Evolutionary conservation across 2,329 filamentous ascomycete genomes (phyloP).

Genomic region (Calycina marina): DNA sequence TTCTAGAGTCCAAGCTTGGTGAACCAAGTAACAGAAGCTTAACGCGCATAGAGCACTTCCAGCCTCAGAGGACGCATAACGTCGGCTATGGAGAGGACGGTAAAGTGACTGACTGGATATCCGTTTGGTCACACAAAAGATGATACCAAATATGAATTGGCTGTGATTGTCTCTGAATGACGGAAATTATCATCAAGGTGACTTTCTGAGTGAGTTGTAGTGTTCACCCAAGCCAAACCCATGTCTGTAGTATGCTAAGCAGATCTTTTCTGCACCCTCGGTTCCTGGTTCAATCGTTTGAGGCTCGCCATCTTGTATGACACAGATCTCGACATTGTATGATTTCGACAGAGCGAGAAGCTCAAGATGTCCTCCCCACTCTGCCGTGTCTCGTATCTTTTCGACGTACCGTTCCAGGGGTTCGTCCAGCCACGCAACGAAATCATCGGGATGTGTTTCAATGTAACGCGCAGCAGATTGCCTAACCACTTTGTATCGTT

Average conservation of each 20-base stretch:
- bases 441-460: conserved; percentile 57
- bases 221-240: conserved; percentile 92
- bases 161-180: too few relatives aligned
- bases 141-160: too few relatives aligned
- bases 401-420: conserved; percentile 55
- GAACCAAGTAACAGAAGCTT: conserved; percentile 27
- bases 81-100: conserved; percentile 32
- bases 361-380: conserved; percentile 94
- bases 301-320: conserved; percentile 71
- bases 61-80: conserved; percentile 34
- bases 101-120: conserved; percentile 35
- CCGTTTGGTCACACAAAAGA: conserved; percentile 32
- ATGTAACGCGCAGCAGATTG: conserved; percentile 68
- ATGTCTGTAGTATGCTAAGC: conserved; percentile 91
- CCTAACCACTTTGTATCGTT: conserved; percentile 53
- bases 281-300: conserved; percentile 53
- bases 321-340: conserved; percentile 68
- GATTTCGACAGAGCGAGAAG: conserved; percentile 68
- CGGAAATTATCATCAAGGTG: too few relatives aligned
- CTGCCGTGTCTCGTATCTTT: conserved; percentile 73
- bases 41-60: conserved; percentile 32
- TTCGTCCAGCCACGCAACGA: conserved; percentile 77
- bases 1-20: conserved; percentile 31
- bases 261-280: conserved; percentile 40
- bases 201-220: conserved; percentile 70